These are phyloP conservation scores for Calonectria fujianensis DNA, from an alignment of 2,329 filamentous ascomycete genomes.

Conservation along the genomic window DNA sequence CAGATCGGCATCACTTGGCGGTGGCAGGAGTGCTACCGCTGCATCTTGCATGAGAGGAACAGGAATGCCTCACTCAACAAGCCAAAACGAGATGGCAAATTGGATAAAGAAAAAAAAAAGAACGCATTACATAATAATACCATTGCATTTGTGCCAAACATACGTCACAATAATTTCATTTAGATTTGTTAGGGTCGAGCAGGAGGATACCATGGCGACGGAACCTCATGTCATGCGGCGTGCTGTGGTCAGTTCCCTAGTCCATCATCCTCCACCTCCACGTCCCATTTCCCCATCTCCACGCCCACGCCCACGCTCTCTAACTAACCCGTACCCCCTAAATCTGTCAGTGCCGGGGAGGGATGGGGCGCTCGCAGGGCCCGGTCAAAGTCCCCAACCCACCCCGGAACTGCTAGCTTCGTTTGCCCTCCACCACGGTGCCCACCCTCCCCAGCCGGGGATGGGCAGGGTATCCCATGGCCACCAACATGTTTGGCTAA, in stretches of 20 bases:
- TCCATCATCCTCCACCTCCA: not conserved
- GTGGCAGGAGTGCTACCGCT: slow-evolving; percentile 1
- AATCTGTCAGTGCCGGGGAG: slow-evolving; percentile 1
- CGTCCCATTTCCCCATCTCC: slow-evolving; percentile 1
- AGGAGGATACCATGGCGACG: not conserved
- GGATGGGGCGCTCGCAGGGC: not conserved
- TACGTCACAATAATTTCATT: slow-evolving; percentile 15
- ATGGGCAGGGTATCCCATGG: slow-evolving; percentile 17
- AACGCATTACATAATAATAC: not conserved
- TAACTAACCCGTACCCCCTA: not conserved
- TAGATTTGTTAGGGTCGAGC: slow-evolving; percentile 13
- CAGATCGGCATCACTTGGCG: slow-evolving; percentile 20
- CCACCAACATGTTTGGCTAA: slow-evolving; percentile 15
- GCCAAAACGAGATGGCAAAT: not conserved
- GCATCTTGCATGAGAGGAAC: not conserved
- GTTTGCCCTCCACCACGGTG: slow-evolving; percentile 21
- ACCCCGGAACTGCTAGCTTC: slow-evolving; percentile 6
- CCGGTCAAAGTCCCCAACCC: not conserved
- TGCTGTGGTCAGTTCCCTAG: not conserved
- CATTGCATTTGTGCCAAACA: not conserved
- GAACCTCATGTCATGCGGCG: slow-evolving; percentile 3
- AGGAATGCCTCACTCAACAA: not conserved
- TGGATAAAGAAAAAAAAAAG: not conserved
- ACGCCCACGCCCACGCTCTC: not conserved
- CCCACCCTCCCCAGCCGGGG: slow-evolving; percentile 22